Evolutionary conservation across 1,284 basidiomycete species (phyloP).

Genomic region (Pascua guehoae): DNA sequence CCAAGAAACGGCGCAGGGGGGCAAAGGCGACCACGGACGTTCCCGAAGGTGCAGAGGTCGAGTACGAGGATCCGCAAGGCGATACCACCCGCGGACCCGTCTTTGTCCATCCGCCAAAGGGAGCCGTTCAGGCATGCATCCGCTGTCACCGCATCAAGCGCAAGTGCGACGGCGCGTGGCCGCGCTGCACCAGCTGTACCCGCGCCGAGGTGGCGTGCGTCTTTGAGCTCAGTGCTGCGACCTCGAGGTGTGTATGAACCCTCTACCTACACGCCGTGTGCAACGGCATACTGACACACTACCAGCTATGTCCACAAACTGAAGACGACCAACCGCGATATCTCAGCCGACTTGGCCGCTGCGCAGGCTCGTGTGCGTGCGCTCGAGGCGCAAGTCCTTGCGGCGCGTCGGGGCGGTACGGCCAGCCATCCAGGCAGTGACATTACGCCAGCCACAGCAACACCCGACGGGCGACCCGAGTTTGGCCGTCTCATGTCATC

Average conservation of each 20-base stretch:
- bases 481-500: conserved; percentile 9
- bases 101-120: conserved; percentile 37
- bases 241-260: conserved; percentile 28
- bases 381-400: conserved; percentile 26
- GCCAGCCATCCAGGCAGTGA: neutral
- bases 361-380: conserved; percentile 31
- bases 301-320: conserved; percentile 30
- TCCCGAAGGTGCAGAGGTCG: conserved; percentile 24
- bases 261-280: neutral
- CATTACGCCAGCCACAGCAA: too few relatives aligned
- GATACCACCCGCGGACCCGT: conserved; percentile 36
- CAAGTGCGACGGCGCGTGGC: conserved; percentile 40
- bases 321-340: conserved; percentile 26
- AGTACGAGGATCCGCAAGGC: conserved; percentile 30
- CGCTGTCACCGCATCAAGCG: conserved; percentile 44
- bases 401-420: conserved; percentile 2
- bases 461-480: neutral
- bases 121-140: conserved; percentile 40
- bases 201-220: conserved; percentile 42
- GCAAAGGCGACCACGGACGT: conserved; percentile 8
- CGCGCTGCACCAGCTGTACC: conserved; percentile 37
- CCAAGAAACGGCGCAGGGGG: conserved; percentile 7
- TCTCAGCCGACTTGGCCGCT: conserved; percentile 25
- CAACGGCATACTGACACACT: neutral
- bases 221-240: conserved; percentile 41